Percentiles rank a stretch among this genome's conserved stretches.
These are phyloP conservation scores for Irpex sp. DNA, from an alignment of 1,284 basidiomycete genomes.

Conservation along the genomic window DNA sequence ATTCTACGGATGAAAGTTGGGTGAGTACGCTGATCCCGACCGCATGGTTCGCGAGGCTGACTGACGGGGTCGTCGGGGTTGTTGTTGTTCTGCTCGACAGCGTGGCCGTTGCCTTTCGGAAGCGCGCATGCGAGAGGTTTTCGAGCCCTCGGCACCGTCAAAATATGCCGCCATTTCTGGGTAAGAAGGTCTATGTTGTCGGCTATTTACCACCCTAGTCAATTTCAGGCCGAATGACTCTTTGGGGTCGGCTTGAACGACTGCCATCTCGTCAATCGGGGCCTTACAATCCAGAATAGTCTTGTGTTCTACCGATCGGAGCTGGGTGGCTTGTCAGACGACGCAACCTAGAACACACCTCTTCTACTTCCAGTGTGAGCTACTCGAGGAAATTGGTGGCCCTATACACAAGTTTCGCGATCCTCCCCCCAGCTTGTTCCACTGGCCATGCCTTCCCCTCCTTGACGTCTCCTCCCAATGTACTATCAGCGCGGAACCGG, in stretches of 20 bases:
- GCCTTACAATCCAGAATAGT: background rate
- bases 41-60: background rate
- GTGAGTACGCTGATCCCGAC: background rate
- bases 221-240: background rate
- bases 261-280: background rate
- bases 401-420: background rate
- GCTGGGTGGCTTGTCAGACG: background rate
- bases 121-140: background rate
- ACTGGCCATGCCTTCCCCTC: background rate
- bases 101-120: background rate
- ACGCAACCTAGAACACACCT: too few species aligned
- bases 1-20: background rate
- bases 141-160: background rate
- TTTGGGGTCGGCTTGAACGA: background rate
- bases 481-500: background rate
- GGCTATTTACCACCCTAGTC: background rate
- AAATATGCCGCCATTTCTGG: background rate
- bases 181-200: background rate
- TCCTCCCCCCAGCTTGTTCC: background rate
- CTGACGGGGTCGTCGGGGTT: background rate
- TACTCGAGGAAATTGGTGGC: too few species aligned
- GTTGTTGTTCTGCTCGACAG: background rate
- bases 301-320: background rate
- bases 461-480: background rate
- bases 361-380: too few species aligned